phyloP scores from a whole-genome alignment of 441 rosid species.

The Lagerstroemia fauriei region DNA sequence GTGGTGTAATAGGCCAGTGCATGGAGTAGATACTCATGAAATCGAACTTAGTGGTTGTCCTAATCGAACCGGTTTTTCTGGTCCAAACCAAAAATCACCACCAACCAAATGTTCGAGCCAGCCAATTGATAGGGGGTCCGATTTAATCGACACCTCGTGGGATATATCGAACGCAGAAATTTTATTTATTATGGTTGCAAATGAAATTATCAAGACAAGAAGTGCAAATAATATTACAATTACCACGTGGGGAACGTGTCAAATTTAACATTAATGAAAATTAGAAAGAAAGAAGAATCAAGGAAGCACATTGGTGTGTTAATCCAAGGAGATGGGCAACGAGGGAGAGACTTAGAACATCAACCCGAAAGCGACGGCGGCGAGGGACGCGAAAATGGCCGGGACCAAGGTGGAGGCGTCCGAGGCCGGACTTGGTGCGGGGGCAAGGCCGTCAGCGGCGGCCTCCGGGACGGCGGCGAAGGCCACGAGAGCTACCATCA shows the following conservation, averaged over 20 bases:
- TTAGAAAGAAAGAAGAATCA: no score
- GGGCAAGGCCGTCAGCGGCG: conserved; percentile 49
- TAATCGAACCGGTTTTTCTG: no score
- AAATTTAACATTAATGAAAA: no score
- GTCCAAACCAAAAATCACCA: no score
- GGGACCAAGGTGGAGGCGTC: conserved; percentile 5
- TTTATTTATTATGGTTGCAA: not conserved
- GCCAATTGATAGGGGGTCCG: no score
- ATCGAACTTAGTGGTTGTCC: no score
- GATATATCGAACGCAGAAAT: no score
- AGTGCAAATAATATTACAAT: no score
- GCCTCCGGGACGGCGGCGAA: conserved; percentile 48
- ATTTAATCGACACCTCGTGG: no score
- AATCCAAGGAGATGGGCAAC: not conserved
- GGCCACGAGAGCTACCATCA: conserved; percentile 52
- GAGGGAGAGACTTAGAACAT: not conserved
- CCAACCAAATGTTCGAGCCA: no score
- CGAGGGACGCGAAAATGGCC: not conserved
- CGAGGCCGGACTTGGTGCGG: conserved; percentile 36
- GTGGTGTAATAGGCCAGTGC: no score
- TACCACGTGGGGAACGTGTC: not conserved
- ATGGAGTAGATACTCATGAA: no score
- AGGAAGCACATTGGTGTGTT: not conserved
- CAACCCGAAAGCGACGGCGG: not conserved
- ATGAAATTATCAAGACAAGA: not conserved